These are phyloP conservation scores for Torulaspora quercuum DNA, from an alignment of 805 yeast genomes.

Conservation along the genomic window DNA sequence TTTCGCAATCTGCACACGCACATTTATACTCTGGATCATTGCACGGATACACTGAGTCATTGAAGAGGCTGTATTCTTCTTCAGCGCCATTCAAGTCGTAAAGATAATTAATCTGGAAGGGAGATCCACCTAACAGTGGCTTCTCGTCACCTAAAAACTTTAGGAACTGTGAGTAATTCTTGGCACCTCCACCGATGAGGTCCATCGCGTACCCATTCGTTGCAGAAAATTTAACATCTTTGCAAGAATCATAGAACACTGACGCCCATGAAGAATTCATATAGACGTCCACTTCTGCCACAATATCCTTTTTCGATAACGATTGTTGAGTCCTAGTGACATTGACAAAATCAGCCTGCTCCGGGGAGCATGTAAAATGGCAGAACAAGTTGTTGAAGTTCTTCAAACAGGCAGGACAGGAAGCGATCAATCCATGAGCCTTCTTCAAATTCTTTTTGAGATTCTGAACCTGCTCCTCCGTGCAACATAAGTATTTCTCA, in stretches of 20 bases:
- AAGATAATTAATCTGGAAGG: slow-evolving; percentile 82
- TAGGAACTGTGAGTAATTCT: slow-evolving; percentile 62
- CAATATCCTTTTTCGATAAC: slow-evolving; percentile 52
- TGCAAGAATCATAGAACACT: slow-evolving; percentile 76
- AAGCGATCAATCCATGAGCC: slow-evolving; percentile 75
- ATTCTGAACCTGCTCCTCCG: slow-evolving; percentile 53
- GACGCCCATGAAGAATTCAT: slow-evolving; percentile 60
- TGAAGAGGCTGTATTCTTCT: slow-evolving; percentile 24
- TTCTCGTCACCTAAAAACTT: slow-evolving; percentile 93
- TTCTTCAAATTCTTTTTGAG: slow-evolving; percentile 61
- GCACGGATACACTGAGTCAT: slow-evolving; percentile 43
- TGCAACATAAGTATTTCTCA: slow-evolving; percentile 61
- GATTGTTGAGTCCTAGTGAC: slow-evolving; percentile 47
- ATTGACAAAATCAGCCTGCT: slow-evolving; percentile 71
- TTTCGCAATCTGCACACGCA: slow-evolving; percentile 87
- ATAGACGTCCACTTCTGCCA: slow-evolving; percentile 64
- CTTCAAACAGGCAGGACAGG: slow-evolving; percentile 89
- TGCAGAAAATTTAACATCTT: slow-evolving; percentile 84
- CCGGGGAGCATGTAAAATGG: slow-evolving; percentile 84
- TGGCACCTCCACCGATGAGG: slow-evolving; percentile 95
- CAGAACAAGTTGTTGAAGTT: slow-evolving; percentile 84
- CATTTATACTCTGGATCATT: slow-evolving; percentile 64
- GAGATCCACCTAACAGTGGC: slow-evolving; percentile 91
- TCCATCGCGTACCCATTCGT: slow-evolving; percentile 97
- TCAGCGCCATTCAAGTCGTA: slow-evolving; percentile 39